phyloP scores from a whole-genome alignment of 179 eudicot species.

The Heliamphora pulchella region DNA sequence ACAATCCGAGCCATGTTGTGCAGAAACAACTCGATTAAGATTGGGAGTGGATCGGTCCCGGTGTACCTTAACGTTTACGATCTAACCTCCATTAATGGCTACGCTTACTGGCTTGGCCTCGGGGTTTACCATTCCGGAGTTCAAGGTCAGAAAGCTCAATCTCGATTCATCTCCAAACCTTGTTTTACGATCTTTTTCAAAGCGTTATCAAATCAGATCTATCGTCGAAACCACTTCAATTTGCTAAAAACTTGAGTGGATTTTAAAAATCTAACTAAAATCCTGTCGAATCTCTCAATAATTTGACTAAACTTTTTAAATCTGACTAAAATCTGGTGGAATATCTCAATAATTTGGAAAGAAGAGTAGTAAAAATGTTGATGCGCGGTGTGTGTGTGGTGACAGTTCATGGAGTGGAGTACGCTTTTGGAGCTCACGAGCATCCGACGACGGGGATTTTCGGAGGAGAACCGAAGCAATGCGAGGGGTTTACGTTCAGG shows the following conservation, averaged over 20 bases:
- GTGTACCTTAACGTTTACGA: slow-evolving; percentile 78
- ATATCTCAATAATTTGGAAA: too few relatives aligned
- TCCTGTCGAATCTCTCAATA: too few relatives aligned
- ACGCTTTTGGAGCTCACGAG: slow-evolving; percentile 90
- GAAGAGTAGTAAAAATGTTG: neutral
- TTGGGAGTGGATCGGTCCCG: slow-evolving; percentile 54
- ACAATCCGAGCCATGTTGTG: slow-evolving; percentile 45
- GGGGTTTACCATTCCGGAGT: slow-evolving; percentile 91
- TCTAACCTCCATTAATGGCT: slow-evolving; percentile 62
- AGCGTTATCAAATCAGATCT: slow-evolving; percentile 4
- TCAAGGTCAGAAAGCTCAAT: slow-evolving; percentile 48
- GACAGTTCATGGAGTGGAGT: slow-evolving; percentile 80
- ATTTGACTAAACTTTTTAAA: too few relatives aligned
- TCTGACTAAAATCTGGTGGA: too few relatives aligned
- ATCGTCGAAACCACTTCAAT: slow-evolving; percentile 2
- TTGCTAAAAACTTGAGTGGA: too few relatives aligned
- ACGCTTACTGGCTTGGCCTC: slow-evolving; percentile 85
- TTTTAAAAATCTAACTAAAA: too few relatives aligned
- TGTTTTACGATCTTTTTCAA: neutral
- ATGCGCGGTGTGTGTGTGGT: neutral
- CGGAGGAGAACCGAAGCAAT: slow-evolving; percentile 66
- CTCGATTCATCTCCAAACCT: too few relatives aligned
- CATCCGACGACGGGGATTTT: slow-evolving; percentile 69
- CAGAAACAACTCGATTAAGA: slow-evolving; percentile 39
- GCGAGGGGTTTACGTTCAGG: slow-evolving; percentile 69